phyloP scores from a whole-genome alignment of 1,284 basidiomycete genomes.

The Rhodotorula sp. region DNA sequence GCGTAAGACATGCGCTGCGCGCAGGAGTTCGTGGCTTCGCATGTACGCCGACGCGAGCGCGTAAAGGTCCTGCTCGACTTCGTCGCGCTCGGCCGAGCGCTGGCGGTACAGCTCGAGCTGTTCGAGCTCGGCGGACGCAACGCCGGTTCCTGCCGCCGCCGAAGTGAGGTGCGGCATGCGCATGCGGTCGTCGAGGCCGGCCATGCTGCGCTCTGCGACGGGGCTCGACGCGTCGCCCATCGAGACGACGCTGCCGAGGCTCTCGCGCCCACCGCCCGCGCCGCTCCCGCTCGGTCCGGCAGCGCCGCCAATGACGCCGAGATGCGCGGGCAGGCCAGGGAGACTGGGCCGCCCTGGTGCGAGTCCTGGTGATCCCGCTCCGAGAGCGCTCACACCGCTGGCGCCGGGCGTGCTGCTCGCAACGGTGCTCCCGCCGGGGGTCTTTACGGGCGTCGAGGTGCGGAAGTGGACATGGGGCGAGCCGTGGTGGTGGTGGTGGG shows the following conservation, averaged over 20 bases:
- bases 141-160: not conserved
- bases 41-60: conserved; percentile 73
- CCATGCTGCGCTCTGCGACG: not conserved
- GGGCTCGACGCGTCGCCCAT: conserved; percentile 25
- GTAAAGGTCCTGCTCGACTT: conserved; percentile 57
- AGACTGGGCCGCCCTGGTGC: too few species aligned
- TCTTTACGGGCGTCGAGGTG: conserved; percentile 31
- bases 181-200: not conserved
- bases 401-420: not conserved
- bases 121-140: too few species aligned
- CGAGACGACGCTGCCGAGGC: conserved; percentile 28
- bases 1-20: conserved; percentile 68
- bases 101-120: not conserved
- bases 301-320: too few species aligned
- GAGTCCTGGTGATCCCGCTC: not conserved
- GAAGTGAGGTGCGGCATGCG: not conserved
- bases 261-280: conserved; percentile 6
- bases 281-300: not conserved
- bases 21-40: conserved; percentile 74
- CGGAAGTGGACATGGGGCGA: conserved; percentile 25
- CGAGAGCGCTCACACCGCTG: not conserved
- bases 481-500: not conserved
- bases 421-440: not conserved
- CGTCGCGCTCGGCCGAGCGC: conserved; percentile 30
- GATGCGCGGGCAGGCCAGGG: too few species aligned